Evolutionary conservation across 441 rosid genomes (phyloP).

Genomic region (Gossypium lobatum): DNA sequence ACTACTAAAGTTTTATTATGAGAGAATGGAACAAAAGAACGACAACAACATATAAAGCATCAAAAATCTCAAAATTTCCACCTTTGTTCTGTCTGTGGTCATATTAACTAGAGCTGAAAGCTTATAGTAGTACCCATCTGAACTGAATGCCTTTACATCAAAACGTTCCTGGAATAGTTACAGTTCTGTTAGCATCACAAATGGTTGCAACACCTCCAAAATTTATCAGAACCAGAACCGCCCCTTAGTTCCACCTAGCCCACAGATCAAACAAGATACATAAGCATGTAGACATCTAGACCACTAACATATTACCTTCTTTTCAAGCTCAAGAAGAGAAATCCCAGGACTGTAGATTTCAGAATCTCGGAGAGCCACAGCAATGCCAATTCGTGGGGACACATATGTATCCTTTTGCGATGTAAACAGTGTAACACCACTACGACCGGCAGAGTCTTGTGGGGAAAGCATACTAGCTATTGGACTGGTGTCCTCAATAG

Average conservation of each 20-base stretch:
- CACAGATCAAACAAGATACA: conserved; percentile 1
- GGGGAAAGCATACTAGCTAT: conserved; percentile 98
- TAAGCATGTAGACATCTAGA: background rate
- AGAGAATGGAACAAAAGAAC: conserved; percentile 9
- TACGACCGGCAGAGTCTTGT: conserved; percentile 76
- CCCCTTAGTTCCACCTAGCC: background rate
- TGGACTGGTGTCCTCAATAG: conserved; percentile 83
- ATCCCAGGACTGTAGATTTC: conserved; percentile 85
- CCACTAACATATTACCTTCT: conserved; percentile 54
- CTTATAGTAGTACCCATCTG: conserved; percentile 80
- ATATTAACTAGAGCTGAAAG: conserved; percentile 80
- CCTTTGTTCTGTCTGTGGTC: conserved; percentile 99
- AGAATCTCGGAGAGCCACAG: conserved; percentile 77
- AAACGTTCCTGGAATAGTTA: conserved; percentile 74
- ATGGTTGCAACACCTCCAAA: conserved; percentile 15
- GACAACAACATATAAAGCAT: background rate
- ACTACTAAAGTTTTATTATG: background rate
- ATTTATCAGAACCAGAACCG: conserved; percentile 1
- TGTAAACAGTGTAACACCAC: conserved; percentile 60
- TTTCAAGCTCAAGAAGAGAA: conserved; percentile 95
- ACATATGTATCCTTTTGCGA: conserved; percentile 84
- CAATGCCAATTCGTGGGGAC: conserved; percentile 76
- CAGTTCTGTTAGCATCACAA: conserved; percentile 16
- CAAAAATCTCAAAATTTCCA: conserved; percentile 20
- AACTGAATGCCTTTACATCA: conserved; percentile 74